Conservation (phyloP, 2,329 filamentous ascomycete genomes). For the Bimuria novae-zelandiae region DNA sequence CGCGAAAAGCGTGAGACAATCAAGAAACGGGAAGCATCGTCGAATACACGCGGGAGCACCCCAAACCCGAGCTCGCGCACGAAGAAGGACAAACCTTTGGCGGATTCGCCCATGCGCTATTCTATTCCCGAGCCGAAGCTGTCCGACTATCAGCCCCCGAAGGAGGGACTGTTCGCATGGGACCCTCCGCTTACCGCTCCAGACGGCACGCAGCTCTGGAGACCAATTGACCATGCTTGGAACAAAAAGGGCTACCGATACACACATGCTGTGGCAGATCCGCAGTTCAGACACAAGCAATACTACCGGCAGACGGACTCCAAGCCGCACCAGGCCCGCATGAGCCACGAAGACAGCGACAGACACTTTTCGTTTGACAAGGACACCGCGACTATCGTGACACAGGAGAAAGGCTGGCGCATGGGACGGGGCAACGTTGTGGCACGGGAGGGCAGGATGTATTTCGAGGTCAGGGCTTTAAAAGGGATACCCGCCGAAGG, state of each 20-base stretch:
- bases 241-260: slow-evolving; percentile 81
- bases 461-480: slow-evolving; percentile 91
- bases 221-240: slow-evolving; percentile 60
- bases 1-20: slow-evolving; percentile 59
- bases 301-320: slow-evolving; percentile 90
- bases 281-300: slow-evolving; percentile 80
- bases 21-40: slow-evolving; percentile 57
- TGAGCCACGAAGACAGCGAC: slow-evolving; percentile 92
- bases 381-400: slow-evolving; percentile 76
- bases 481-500: slow-evolving; percentile 66
- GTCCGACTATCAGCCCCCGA: slow-evolving; percentile 55
- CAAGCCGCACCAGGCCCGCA: slow-evolving; percentile 78
- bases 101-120: slow-evolving; percentile 56
- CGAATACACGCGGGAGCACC: slow-evolving; percentile 44
- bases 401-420: slow-evolving; percentile 90
- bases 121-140: slow-evolving; percentile 54
- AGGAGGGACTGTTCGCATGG: slow-evolving; percentile 53
- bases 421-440: slow-evolving; percentile 90
- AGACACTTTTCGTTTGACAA: slow-evolving; percentile 77
- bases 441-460: slow-evolving; percentile 85
- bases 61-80: slow-evolving; percentile 48
- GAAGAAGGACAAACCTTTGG: slow-evolving; percentile 41
- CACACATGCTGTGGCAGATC: slow-evolving; percentile 87
- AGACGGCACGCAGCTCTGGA: slow-evolving; percentile 52
- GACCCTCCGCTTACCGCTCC: slow-evolving; percentile 54